Conservation (phyloP, 129 eudicot genomes). For the carrot (Daucus carota) region DH1_v3.0 NC_030386.2:35211501-35212000, state of each 20-base stretch:
- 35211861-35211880: not conserved
- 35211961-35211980: not conserved
- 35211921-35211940: not conserved
- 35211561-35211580: not conserved
- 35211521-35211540: not conserved
- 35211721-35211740: slow-evolving; percentile 74
- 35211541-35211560: not conserved
- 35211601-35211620: slow-evolving; percentile 17
- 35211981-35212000: not conserved
- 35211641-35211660: slow-evolving; percentile 81
- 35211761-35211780: slow-evolving; percentile 89
- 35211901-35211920: not conserved
- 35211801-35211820: slow-evolving; percentile 87
- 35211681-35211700: slow-evolving; percentile 74
- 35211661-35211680: slow-evolving; percentile 64
- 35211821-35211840: slow-evolving; percentile 9
- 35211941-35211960: too few species aligned
- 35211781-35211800: slow-evolving; percentile 59
- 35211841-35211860: slow-evolving; percentile 24
- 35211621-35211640: slow-evolving; percentile 84
- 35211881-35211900: not conserved
- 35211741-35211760: slow-evolving; percentile 75
- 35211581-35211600: not conserved
- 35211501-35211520: too few species aligned
- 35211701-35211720: slow-evolving; percentile 67